These are phyloP conservation scores for Pleurotus djamor DNA, from an alignment of 768 basidiomycete species.

Conservation along the genomic window DNA sequence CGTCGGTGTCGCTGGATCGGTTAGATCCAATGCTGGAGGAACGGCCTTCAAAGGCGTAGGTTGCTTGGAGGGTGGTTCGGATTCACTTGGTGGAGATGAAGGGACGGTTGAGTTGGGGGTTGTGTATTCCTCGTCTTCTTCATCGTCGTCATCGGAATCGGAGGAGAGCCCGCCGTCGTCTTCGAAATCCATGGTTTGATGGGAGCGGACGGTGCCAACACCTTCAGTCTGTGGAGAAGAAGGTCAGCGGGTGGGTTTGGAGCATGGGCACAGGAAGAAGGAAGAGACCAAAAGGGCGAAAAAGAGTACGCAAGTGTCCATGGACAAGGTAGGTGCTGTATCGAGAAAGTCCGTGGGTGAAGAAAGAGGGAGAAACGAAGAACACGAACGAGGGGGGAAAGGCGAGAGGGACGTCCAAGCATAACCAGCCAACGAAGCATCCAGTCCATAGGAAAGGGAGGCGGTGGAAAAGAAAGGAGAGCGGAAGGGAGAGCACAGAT, in stretches of 20 bases:
- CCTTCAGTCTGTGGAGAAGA: slow-evolving; percentile 65
- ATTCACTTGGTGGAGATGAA: neutral
- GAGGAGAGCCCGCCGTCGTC: slow-evolving; percentile 79
- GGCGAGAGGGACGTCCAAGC: no score
- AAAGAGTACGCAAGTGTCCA: slow-evolving; percentile 6
- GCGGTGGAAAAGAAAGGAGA: no score
- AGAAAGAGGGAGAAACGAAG: no score
- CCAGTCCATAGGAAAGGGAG: no score
- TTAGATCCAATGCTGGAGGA: slow-evolving; percentile 5
- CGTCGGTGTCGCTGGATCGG: neutral
- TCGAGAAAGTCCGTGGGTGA: no score
- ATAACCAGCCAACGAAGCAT: no score
- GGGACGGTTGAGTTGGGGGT: slow-evolving; percentile 16
- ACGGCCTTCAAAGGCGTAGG: neutral
- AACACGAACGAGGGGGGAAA: no score
- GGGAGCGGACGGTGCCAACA: slow-evolving; percentile 77
- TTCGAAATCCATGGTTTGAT: slow-evolving; percentile 48
- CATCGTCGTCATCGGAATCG: slow-evolving; percentile 30
- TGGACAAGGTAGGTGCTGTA: no score
- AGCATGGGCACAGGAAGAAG: neutral
- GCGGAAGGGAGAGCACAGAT: no score
- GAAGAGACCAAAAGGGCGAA: neutral
- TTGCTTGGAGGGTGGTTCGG: neutral
- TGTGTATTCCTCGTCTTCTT: slow-evolving; percentile 24
- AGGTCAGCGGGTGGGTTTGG: neutral